These are phyloP conservation scores for Emmonsiellopsis sp. DNA, from an alignment of 2,329 filamentous ascomycete species.

Conservation along the genomic window DNA sequence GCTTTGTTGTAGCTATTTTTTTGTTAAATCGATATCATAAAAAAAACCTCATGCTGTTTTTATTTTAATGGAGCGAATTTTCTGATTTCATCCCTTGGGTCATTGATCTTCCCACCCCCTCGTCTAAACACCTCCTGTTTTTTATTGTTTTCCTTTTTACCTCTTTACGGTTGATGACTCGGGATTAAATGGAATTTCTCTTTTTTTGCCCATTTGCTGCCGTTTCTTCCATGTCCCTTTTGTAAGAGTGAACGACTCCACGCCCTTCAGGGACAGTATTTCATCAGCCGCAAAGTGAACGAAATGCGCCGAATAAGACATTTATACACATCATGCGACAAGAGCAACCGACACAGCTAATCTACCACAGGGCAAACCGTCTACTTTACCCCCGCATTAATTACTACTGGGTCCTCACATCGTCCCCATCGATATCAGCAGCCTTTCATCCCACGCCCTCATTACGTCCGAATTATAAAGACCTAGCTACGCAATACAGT, in stretches of 20 bases:
- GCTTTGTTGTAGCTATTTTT: slow-evolving; percentile 2
- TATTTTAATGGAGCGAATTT: slow-evolving; percentile 3
- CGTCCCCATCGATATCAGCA: too few relatives aligned
- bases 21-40: background rate
- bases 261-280: too few relatives aligned
- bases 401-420: too few relatives aligned
- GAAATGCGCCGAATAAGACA: too few relatives aligned
- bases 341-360: too few relatives aligned
- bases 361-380: too few relatives aligned
- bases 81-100: background rate
- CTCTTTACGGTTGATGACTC: background rate
- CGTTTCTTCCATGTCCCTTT: background rate
- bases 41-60: slow-evolving; percentile 2
- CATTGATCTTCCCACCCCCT: background rate
- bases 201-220: background rate
- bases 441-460: too few relatives aligned
- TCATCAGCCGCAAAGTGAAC: too few relatives aligned
- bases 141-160: background rate
- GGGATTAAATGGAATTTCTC: background rate
- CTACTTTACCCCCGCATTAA: too few relatives aligned
- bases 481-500: too few relatives aligned
- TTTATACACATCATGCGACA: too few relatives aligned
- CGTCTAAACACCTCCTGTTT: background rate
- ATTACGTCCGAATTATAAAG: too few relatives aligned
- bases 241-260: background rate